Percentiles rank a stretch among this genome's conserved stretches.
These are phyloP conservation scores for Colletotrichum scovillei DNA, from an alignment of 2,329 filamentous ascomycete species.

Conservation along the genomic window DNA sequence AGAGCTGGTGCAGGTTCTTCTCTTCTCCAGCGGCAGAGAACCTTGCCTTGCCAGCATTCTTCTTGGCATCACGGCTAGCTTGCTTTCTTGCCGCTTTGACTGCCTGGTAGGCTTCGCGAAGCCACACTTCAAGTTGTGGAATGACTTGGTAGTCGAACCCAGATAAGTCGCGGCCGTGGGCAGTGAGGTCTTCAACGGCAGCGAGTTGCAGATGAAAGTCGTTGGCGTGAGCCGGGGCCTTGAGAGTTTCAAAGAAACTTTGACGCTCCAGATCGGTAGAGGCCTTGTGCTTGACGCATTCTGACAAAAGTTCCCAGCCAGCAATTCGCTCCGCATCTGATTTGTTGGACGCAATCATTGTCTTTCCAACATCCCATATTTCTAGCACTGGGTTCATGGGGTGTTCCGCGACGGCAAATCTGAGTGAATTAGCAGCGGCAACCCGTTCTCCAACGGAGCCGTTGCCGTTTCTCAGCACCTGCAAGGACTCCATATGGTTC, in stretches of 20 bases:
- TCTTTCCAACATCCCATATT: constrained; percentile 75
- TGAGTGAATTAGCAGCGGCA: constrained; percentile 67
- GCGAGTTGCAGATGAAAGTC: constrained; percentile 76
- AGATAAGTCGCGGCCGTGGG: constrained; percentile 69
- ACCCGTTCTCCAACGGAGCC: constrained; percentile 65
- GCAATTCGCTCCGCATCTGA: constrained; percentile 63
- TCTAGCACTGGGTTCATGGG: constrained; percentile 69
- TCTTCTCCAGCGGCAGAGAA: constrained; percentile 62
- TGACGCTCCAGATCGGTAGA: constrained; percentile 75
- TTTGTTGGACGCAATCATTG: constrained; percentile 70
- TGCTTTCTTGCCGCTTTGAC: constrained; percentile 64
- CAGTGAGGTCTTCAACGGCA: constrained; percentile 71
- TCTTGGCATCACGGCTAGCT: constrained; percentile 53
- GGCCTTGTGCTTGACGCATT: constrained; percentile 71
- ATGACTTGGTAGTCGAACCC: constrained; percentile 77
- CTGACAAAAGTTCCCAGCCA: constrained; percentile 74
- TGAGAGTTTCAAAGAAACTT: constrained; percentile 73
- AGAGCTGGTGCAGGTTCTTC: constrained; percentile 71
- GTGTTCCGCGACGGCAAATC: constrained; percentile 67
- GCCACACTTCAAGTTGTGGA: constrained; percentile 71
- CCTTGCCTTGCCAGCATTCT: constrained; percentile 51
- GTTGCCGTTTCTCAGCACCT: constrained; percentile 58
- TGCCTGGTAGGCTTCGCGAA: constrained; percentile 65
- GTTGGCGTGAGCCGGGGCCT: constrained; percentile 65
- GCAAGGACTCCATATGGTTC: constrained; percentile 65